phyloP scores from a whole-genome alignment of 768 basidiomycete species.

The Naematelia aurantialba region DNA sequence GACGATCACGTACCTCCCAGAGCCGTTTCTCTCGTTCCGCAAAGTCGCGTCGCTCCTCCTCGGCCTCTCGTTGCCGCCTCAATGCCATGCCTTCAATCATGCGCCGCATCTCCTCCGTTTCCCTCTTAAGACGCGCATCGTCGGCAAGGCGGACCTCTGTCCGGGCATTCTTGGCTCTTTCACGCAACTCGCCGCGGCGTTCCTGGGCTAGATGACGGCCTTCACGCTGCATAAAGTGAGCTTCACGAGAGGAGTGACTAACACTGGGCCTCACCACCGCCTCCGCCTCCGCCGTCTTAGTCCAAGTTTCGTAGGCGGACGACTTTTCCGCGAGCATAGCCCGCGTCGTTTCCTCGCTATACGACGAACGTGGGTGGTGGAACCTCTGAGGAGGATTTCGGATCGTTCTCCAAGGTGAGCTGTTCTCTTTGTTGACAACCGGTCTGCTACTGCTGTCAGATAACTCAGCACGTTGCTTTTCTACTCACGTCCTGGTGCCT shows the following conservation, averaged over 20 bases:
- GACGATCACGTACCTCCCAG: slow-evolving; percentile 36
- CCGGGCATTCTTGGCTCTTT: slow-evolving; percentile 29
- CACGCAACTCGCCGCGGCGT: slow-evolving; percentile 21
- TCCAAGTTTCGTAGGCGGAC: slow-evolving; percentile 42
- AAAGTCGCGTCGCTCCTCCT: slow-evolving; percentile 70
- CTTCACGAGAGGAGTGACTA: background rate
- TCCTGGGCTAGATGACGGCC: slow-evolving; percentile 27
- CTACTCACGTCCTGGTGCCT: no score
- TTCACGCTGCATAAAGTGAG: slow-evolving; percentile 11
- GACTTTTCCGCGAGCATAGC: slow-evolving; percentile 17
- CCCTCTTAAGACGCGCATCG: slow-evolving; percentile 18
- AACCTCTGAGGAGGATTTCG: no score
- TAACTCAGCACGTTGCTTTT: no score
- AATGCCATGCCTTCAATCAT: slow-evolving; percentile 40
- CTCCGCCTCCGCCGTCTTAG: slow-evolving; percentile 33
- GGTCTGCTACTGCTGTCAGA: no score
- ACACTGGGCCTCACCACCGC: slow-evolving; percentile 36
- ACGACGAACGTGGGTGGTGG: no score
- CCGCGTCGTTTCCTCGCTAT: no score
- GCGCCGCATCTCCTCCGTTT: slow-evolving; percentile 36
- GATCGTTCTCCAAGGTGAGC: no score
- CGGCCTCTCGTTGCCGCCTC: slow-evolving; percentile 58
- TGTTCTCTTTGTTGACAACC: no score
- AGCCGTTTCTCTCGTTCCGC: slow-evolving; percentile 67
- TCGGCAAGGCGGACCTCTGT: slow-evolving; percentile 19